These are phyloP conservation scores for Salvia sclarea DNA, from an alignment of 305 asterid genomes.

Conservation along the genomic window DNA sequence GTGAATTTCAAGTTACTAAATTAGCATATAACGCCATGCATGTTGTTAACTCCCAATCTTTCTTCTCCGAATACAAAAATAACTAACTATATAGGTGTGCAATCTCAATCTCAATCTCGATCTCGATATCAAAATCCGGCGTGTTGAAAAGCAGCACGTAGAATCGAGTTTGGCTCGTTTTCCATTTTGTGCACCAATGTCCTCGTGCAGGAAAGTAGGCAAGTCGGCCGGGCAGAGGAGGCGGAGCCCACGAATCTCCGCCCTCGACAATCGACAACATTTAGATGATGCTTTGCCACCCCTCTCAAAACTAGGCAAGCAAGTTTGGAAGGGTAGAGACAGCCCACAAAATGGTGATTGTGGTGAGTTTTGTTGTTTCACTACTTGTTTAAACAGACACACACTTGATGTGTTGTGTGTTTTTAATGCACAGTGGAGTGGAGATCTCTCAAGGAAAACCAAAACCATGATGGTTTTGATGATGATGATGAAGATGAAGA, in stretches of 20 bases:
- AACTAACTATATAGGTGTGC: slow-evolving; percentile 24
- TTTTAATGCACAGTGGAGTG: slow-evolving; percentile 32
- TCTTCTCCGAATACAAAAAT: slow-evolving; percentile 30
- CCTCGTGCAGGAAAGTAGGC: slow-evolving; percentile 26
- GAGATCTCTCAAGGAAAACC: slow-evolving; percentile 33
- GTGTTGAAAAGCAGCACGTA: neutral
- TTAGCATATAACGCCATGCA: slow-evolving; percentile 7
- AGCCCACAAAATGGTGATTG: slow-evolving; percentile 26
- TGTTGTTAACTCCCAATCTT: slow-evolving; percentile 20
- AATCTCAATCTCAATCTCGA: slow-evolving; percentile 18
- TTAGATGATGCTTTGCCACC: slow-evolving; percentile 29
- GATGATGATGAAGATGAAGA: too few species aligned
- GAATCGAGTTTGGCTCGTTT: neutral
- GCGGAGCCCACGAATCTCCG: slow-evolving; percentile 58
- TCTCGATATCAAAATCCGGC: slow-evolving; percentile 12
- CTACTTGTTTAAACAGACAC: neutral
- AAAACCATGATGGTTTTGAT: slow-evolving; percentile 1
- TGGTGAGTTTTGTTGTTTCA: slow-evolving; percentile 31
- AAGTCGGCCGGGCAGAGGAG: slow-evolving; percentile 40
- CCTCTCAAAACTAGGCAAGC: slow-evolving; percentile 41
- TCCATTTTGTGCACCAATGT: too few species aligned
- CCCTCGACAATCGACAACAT: slow-evolving; percentile 39
- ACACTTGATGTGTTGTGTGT: neutral
- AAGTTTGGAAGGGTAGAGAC: slow-evolving; percentile 55
- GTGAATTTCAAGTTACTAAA: neutral